Conservation (phyloP, 2,329 filamentous ascomycete species). For the Aspergillus neotritici region DNA sequence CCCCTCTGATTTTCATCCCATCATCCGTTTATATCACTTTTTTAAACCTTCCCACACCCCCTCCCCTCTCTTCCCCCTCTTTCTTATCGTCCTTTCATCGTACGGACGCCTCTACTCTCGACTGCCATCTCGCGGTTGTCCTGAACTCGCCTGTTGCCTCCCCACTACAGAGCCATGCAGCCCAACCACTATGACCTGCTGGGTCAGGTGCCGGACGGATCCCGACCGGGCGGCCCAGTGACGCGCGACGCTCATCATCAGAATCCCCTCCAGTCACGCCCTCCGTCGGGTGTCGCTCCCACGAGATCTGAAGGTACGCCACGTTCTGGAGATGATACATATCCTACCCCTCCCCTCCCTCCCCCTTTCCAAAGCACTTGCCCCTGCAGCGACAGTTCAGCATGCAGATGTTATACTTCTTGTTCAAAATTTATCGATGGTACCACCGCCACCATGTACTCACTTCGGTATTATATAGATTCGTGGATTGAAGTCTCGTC, state of each 20-base stretch:
- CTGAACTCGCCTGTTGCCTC: too few relatives aligned
- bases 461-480: slow-evolving; percentile 56
- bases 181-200: slow-evolving; percentile 36
- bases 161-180: slow-evolving; percentile 29
- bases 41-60: too few relatives aligned
- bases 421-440: neutral
- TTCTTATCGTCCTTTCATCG: too few relatives aligned
- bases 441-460: slow-evolving; percentile 33
- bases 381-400: slow-evolving; percentile 11
- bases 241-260: slow-evolving; percentile 31
- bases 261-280: slow-evolving; percentile 29
- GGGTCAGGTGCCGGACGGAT: slow-evolving; percentile 32
- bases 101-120: too few relatives aligned
- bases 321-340: neutral
- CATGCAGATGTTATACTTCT: slow-evolving; percentile 14
- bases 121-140: too few relatives aligned
- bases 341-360: neutral
- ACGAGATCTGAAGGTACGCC: slow-evolving; percentile 42
- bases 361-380: slow-evolving; percentile 3
- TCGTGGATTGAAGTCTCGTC: slow-evolving; percentile 96
- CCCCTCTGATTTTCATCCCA: neutral
- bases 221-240: slow-evolving; percentile 27
- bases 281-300: slow-evolving; percentile 29
- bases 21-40: too few relatives aligned
- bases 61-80: too few relatives aligned